Percentiles rank a stretch among this genome's conserved stretches.
Conservation (phyloP, 2,329 filamentous ascomycete species). For the Aspergillus hortae region DNA sequence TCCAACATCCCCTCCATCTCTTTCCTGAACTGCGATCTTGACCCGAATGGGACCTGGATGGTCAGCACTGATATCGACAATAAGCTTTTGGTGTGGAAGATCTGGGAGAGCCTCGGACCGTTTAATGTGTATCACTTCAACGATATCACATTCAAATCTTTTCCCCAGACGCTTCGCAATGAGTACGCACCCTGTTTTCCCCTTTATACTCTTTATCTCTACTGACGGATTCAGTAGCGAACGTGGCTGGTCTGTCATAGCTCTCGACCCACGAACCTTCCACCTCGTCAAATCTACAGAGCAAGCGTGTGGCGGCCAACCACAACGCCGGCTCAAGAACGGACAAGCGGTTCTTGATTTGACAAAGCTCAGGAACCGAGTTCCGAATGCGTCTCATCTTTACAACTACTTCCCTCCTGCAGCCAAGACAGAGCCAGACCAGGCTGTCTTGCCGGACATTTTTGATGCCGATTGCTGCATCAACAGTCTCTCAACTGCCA, state of each 20-base stretch:
- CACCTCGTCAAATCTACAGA: slow-evolving; percentile 30
- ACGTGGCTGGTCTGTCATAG: slow-evolving; percentile 46
- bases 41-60: slow-evolving; percentile 55
- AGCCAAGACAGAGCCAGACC: slow-evolving; percentile 16
- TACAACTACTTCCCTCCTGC: slow-evolving; percentile 25
- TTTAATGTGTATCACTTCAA: slow-evolving; percentile 26
- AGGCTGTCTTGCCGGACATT: slow-evolving; percentile 24
- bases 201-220: not conserved
- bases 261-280: slow-evolving; percentile 44
- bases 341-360: slow-evolving; percentile 26
- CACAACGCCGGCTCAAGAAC: slow-evolving; percentile 15
- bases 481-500: not conserved
- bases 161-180: slow-evolving; percentile 22
- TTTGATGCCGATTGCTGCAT: slow-evolving; percentile 25
- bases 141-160: slow-evolving; percentile 23
- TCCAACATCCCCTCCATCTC: slow-evolving; percentile 57
- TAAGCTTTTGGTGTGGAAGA: slow-evolving; percentile 47
- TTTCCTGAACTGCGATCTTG: slow-evolving; percentile 57
- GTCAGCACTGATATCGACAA: slow-evolving; percentile 56
- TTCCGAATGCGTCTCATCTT: slow-evolving; percentile 27
- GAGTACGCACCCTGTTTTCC: slow-evolving; percentile 15
- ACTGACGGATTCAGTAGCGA: slow-evolving; percentile 18
- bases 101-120: slow-evolving; percentile 38
- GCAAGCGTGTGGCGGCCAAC: slow-evolving; percentile 40
- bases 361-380: slow-evolving; percentile 21